These are phyloP conservation scores for Sordaria brevicollis DNA, from an alignment of 495 filamentous ascomycete genomes.

Conservation along the genomic window DNA sequence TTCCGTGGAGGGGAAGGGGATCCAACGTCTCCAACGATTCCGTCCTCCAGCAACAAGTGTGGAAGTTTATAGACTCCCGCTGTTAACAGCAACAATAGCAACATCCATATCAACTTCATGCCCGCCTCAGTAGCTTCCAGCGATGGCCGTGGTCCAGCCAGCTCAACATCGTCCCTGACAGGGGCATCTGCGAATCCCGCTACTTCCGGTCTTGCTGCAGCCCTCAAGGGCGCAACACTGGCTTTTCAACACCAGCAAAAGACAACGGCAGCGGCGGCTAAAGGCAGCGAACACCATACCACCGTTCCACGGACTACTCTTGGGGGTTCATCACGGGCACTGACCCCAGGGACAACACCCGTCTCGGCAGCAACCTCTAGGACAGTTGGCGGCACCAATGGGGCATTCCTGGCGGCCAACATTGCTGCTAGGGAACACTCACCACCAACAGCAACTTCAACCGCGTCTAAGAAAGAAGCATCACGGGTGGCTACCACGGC, in stretches of 20 bases:
- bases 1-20: background rate
- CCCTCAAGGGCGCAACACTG: slow-evolving; percentile 36
- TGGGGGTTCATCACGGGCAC: background rate
- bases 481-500: background rate
- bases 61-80: background rate
- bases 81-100: background rate
- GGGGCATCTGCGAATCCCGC: slow-evolving; percentile 3
- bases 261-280: background rate
- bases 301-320: background rate
- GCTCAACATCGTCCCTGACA: background rate
- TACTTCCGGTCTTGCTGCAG: slow-evolving; percentile 16
- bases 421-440: slow-evolving; percentile 15
- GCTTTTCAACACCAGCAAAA: slow-evolving; percentile 30
- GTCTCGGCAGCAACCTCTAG: slow-evolving; percentile 7
- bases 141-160: background rate
- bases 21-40: background rate
- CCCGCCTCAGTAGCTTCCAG: background rate
- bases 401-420: slow-evolving; percentile 41
- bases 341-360: slow-evolving; percentile 2
- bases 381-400: slow-evolving; percentile 19
- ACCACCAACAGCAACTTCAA: too few relatives aligned
- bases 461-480: background rate
- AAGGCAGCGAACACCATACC: slow-evolving; percentile 2
- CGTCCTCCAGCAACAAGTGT: background rate
- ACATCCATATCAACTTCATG: background rate